Evolutionary conservation across 1,284 basidiomycete species (phyloP).

Genomic region (Microbotryum scabiosae): DNA sequence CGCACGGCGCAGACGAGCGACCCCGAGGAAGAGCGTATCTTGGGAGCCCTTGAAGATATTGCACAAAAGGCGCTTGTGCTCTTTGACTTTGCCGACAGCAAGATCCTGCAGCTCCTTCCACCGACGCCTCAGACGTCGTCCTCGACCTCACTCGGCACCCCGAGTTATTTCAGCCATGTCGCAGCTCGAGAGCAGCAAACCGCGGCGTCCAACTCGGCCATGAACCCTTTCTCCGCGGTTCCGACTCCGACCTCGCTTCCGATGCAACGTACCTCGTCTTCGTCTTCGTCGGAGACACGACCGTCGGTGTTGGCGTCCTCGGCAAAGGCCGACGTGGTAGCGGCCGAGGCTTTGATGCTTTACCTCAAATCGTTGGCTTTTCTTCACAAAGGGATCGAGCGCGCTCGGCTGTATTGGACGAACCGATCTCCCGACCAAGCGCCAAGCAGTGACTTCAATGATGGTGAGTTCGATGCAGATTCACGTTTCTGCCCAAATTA

Average conservation of each 20-base stretch:
- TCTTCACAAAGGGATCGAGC: slow-evolving; percentile 78
- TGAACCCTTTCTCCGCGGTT: slow-evolving; percentile 32
- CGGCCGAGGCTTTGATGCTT: slow-evolving; percentile 71
- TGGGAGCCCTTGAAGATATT: slow-evolving; percentile 69
- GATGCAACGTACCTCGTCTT: slow-evolving; percentile 25
- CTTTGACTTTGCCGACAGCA: slow-evolving; percentile 84
- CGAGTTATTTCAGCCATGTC: slow-evolving; percentile 24
- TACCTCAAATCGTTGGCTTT: slow-evolving; percentile 91
- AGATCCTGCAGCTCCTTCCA: slow-evolving; percentile 56
- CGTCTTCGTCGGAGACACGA: slow-evolving; percentile 24
- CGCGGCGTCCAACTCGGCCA: slow-evolving; percentile 2
- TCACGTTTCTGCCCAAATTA: no score
- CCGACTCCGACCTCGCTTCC: slow-evolving; percentile 16
- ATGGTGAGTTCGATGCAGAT: slow-evolving; percentile 40
- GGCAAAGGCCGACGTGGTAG: slow-evolving; percentile 37
- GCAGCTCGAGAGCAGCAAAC: slow-evolving; percentile 22
- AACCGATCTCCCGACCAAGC: slow-evolving; percentile 33
- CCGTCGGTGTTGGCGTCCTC: slow-evolving; percentile 31
- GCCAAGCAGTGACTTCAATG: slow-evolving; percentile 47
- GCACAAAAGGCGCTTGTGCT: slow-evolving; percentile 93
- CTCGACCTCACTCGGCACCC: slow-evolving; percentile 21
- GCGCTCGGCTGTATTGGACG: slow-evolving; percentile 44
- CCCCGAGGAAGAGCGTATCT: slow-evolving; percentile 68
- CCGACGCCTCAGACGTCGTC: slow-evolving; percentile 27
- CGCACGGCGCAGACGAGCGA: slow-evolving; percentile 44